These are phyloP conservation scores for Polymyxa betae DNA, from an alignment of 208 protist species.

Conservation along the genomic window DNA sequence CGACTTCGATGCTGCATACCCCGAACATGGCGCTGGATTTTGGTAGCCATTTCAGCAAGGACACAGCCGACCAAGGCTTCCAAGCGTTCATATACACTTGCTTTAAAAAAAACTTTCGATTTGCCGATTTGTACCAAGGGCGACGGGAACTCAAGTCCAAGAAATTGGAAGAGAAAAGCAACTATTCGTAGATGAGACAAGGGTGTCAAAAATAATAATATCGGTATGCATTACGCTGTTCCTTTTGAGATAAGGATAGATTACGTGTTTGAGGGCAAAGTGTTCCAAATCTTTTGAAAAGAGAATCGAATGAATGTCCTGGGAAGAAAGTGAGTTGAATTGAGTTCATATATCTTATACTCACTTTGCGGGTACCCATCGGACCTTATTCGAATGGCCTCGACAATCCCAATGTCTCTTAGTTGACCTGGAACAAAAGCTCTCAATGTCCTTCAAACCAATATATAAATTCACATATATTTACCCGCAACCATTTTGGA, in stretches of 20 bases:
- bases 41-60: constrained; percentile 18
- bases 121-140: neutral
- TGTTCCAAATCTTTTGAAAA: neutral
- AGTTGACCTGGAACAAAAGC: constrained; percentile 55
- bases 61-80: constrained; percentile 41
- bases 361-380: constrained; percentile 59
- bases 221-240: neutral
- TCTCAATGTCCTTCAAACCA: neutral
- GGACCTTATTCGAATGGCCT: constrained; percentile 65
- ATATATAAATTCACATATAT: neutral
- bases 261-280: neutral
- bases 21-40: neutral
- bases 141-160: constrained; percentile 22
- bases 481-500: constrained; percentile 24
- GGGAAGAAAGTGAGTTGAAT: neutral
- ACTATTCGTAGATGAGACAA: neutral
- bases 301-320: neutral
- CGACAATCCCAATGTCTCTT: constrained; percentile 64
- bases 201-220: neutral
- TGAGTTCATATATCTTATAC: neutral
- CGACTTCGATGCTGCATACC: neutral
- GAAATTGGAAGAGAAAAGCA: neutral
- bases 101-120: constrained; percentile 43
- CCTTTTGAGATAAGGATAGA: neutral
- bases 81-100: constrained; percentile 13